Base-by-base conservation (phyloP, 1,284 basidiomycete species). In the Mrakiaceae sp. region DNA sequence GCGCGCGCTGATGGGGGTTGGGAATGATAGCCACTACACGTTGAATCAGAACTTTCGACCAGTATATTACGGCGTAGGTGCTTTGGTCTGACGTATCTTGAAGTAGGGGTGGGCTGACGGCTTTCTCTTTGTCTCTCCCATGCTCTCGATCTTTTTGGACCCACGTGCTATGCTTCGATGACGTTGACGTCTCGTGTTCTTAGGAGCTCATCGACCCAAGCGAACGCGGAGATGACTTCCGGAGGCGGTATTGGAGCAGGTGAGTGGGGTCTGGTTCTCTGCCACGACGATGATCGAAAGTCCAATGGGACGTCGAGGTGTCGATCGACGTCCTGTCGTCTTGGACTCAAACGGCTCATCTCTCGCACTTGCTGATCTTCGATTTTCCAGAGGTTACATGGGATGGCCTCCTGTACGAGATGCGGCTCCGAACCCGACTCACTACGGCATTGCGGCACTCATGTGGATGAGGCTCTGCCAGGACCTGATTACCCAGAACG, bases 31-130 rank as follows among this genome's bases (percentile, higher is more conserved):
- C 9, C 64, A 55, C 42, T 66, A 70, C 54, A 69, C 70, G 14
- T 84, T 87, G 81, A 92, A 93, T 74, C 90, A 90, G 6, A 90
- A 92, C 75, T 94, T 90, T 79, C 87, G 83, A 69, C 85, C 84
- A 40, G 60, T 52, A 43, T 5, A 27, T 53, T 4, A 27, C 27
- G 27, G 27, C 27, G 27, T 27, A 27, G 27, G 27, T 27, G 27
- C 27, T 27, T 27, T 27, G 27, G 27, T 27, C 27, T 27, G 27
- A 27, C 27, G 27, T 27, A 27, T 27, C 27, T 27, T 27, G 27
- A 27, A 27, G 27, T 27, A 27, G 27, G 27, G 27, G 27, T 27
- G 27, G 27, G 2, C 27, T 27, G 27, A 27, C 27, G 27, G 27
- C 27, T 27, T 27, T 27, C 27, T 27, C 27, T 27, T 27, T 27